phyloP scores from a whole-genome alignment of 2,329 filamentous ascomycete genomes.

The Fusarium duplospermum region DNA sequence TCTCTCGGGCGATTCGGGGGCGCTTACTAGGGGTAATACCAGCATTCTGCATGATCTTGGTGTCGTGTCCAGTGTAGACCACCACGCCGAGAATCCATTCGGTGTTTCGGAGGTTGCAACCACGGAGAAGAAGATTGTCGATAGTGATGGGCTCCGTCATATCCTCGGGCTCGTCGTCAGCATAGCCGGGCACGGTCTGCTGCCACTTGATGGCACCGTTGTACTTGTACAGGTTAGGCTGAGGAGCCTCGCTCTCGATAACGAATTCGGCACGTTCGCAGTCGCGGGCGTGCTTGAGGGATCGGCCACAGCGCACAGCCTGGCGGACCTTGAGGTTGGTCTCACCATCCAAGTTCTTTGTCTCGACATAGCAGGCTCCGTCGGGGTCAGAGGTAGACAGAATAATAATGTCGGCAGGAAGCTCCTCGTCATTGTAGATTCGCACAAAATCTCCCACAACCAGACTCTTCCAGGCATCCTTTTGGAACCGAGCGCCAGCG shows the following conservation, averaged over 20 bases:
- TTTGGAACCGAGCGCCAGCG: conserved; percentile 85
- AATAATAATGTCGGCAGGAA: conserved; percentile 93
- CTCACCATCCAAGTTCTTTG: conserved; percentile 97
- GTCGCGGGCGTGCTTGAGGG: conserved; percentile 88
- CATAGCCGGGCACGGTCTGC: conserved; percentile 74
- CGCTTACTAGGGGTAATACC: conserved; percentile 96
- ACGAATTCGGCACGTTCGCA: conserved; percentile 90
- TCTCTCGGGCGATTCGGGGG: conserved; percentile 87
- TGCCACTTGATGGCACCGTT: conserved; percentile 90
- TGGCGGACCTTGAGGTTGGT: conserved; percentile 97
- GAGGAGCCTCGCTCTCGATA: conserved; percentile 90
- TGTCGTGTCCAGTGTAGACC: conserved; percentile 93
- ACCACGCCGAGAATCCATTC: conserved; percentile 96
- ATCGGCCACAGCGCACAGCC: conserved; percentile 85
- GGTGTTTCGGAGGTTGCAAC: conserved; percentile 93
- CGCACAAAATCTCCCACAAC: conserved; percentile 97
- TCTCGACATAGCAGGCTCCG: conserved; percentile 96
- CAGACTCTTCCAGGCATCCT: conserved; percentile 94
- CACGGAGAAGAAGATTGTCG: conserved; percentile 93
- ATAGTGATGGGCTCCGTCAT: conserved; percentile 96
- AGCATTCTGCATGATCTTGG: conserved; percentile 99
- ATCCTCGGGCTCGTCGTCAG: conserved; percentile 71
- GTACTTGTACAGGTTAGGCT: conserved; percentile 96
- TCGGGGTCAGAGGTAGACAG: conserved; percentile 93
- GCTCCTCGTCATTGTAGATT: conserved; percentile 94